Evolutionary conservation across 352 stramenopile genomes (phyloP), one percentile per base, ranked within the genome.

Genomic region (Globisporangium canariense): DNA sequence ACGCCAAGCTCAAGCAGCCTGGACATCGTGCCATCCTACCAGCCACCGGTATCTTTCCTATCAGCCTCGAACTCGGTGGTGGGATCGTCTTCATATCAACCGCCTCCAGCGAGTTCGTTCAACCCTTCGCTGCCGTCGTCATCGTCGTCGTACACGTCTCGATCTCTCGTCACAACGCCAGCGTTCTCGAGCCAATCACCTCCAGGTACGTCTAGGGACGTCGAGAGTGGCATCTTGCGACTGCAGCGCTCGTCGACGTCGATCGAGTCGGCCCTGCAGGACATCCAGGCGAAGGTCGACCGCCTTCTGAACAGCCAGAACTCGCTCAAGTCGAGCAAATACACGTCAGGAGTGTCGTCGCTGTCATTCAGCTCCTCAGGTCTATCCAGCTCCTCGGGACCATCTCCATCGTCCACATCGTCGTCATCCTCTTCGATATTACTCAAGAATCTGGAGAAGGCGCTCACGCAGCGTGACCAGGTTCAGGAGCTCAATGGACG

Each of bases 261-360:
- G 34, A 88, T 94, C 40, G 86, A 94, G 60, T 87, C 81, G 0
- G 81, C 78, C 6, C 60, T 94, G 5, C 76, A 89, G 20, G 86
- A 92, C 38, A 47, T 94, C 1, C 81, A 94, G 20, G 77, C 80
- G n/a, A 94, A 94, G 68, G 79, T 94, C 69, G 86, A 92, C 65
- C 80, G 86, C 3, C 68, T 94, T 0, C 52, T 93, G 41, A 89
- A 88, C 56, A 67, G 73, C 40, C 81, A 90, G 49, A 69, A 65
- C 49, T 80, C 74, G 25, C 65, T 79, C 13, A 90, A 84, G 61
- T 18, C 70, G 20, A 68, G 69, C 11, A 84, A 85, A 58, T 88
- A 81, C 66, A 58, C 63, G 11, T 10, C 61, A 22, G 46, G 41
- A n/a, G 43, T 30, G 13, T 40, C 41, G 2, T 60, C 56, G 0